Base-by-base conservation (phyloP, 139 green algal species). In the Chlorella ohadii region DNA sequence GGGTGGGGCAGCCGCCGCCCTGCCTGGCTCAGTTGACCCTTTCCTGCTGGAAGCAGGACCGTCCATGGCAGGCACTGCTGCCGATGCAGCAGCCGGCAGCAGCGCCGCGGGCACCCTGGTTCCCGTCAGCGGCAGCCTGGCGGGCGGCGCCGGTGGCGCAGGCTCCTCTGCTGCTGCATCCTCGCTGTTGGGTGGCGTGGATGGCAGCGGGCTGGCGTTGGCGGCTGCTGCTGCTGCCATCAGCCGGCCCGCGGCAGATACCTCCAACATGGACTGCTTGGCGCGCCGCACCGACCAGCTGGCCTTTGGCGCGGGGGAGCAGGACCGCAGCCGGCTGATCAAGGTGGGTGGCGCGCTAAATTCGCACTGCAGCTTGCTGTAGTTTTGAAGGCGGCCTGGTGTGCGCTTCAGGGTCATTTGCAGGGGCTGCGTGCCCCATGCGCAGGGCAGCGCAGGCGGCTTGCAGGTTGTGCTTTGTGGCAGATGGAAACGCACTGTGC, bases 261-360 rank as follows among this genome's bases (percentile, higher is more conserved):
- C 33, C 57, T 51, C 31, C 56, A 81, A 81, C 25, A 65, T 93
- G 68, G 88, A 93, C 75, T 66, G 80, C 55, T 83, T 93, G 79
- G 71, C 89, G 38, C 79, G 83, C 11, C 82, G 86, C 36, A 90
- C 72, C 38, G 90, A 93, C 70, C 84, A 87, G 31, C 84, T 93
- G 51, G 83, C 90, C 13, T 81, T 93, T 75, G 88, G 76, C 31
- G 75, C 84, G 38, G 82, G 87, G 72, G 89, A 94, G 86, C 84
- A 90, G 66, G 88, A 92, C 83, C 74, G 91, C 33, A 80, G 51
- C 20, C 87, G 90, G 34, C 85, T 93, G 44, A 83, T 92, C 11
- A 72, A 79, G 77, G 77, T 82, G 77, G 77, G 66, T 15, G 66
- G 16, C 28, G 16, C 33, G n/a, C n/a, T n/a, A n/a, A n/a, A n/a